phyloP scores from a whole-genome alignment of 1,284 basidiomycete species.

The Apiotrichum brassicae region DNA sequence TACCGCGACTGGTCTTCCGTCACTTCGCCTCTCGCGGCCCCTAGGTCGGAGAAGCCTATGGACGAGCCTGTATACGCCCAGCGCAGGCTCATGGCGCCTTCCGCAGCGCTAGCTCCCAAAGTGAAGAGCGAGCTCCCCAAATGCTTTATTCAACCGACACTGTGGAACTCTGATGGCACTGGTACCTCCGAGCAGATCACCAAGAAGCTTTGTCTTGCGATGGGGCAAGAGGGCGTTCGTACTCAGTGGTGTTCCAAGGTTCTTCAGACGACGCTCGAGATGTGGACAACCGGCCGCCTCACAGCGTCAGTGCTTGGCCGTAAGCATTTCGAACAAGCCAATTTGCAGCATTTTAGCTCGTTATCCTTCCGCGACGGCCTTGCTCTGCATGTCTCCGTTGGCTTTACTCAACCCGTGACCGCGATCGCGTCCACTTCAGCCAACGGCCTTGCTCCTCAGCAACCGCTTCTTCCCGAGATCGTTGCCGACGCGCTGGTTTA shows the following conservation, averaged over 20 bases:
- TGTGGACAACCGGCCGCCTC: constrained; percentile 6
- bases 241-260: background rate
- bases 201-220: background rate
- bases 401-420: background rate
- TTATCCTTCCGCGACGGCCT: constrained; percentile 2
- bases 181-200: background rate
- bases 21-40: background rate
- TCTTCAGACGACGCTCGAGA: background rate
- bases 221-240: background rate
- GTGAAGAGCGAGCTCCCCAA: background rate
- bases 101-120: background rate
- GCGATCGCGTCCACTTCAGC: background rate
- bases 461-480: background rate
- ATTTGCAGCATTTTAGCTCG: background rate
- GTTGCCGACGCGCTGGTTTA: constrained; percentile 2
- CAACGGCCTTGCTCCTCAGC: background rate
- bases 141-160: background rate
- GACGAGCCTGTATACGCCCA: constrained; percentile 3
- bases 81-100: background rate
- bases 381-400: background rate
- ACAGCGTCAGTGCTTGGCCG: constrained; percentile 2
- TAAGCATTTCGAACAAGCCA: constrained; percentile 5
- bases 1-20: constrained; percentile 3
- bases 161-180: constrained; percentile 4
- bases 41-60: background rate